phyloP scores from a whole-genome alignment of 116 monocot species.

The Iris pallida region DNA sequence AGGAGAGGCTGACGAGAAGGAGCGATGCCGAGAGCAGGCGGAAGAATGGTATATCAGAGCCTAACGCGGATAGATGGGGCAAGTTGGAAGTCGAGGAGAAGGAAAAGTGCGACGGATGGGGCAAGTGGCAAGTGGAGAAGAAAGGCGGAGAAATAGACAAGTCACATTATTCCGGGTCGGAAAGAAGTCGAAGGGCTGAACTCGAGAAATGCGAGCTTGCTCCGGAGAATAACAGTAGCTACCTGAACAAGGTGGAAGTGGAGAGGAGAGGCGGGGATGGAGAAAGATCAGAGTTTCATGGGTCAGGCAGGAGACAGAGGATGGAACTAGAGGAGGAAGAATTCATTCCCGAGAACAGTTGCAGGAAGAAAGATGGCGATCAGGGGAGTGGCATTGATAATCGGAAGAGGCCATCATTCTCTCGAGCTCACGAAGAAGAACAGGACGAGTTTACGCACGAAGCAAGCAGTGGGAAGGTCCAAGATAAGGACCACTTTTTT shows the following conservation, averaged over 20 bases:
- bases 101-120: too few relatives aligned
- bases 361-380: slow-evolving; percentile 28
- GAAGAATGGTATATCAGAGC: slow-evolving; percentile 10
- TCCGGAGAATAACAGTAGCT: too few relatives aligned
- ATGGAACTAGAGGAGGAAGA: slow-evolving; percentile 30
- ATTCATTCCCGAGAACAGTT: background rate
- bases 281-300: too few relatives aligned
- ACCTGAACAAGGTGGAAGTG: slow-evolving; percentile 10
- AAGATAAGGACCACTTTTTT: slow-evolving; percentile 27
- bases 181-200: slow-evolving; percentile 18
- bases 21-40: background rate
- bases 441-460: slow-evolving; percentile 30
- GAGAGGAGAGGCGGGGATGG: too few relatives aligned
- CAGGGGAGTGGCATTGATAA: too few relatives aligned
- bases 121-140: slow-evolving; percentile 4
- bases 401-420: slow-evolving; percentile 8
- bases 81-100: slow-evolving; percentile 6
- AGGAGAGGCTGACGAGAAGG: background rate
- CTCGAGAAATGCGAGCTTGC: too few relatives aligned
- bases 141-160: too few relatives aligned
- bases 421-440: slow-evolving; percentile 29
- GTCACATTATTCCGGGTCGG: too few relatives aligned
- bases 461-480: slow-evolving; percentile 44
- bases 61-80: slow-evolving; percentile 5
- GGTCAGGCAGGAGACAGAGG: slow-evolving; percentile 16